These are phyloP conservation scores for Lanmaoa rubissima DNA, from an alignment of 768 basidiomycete genomes.

Conservation along the genomic window DNA sequence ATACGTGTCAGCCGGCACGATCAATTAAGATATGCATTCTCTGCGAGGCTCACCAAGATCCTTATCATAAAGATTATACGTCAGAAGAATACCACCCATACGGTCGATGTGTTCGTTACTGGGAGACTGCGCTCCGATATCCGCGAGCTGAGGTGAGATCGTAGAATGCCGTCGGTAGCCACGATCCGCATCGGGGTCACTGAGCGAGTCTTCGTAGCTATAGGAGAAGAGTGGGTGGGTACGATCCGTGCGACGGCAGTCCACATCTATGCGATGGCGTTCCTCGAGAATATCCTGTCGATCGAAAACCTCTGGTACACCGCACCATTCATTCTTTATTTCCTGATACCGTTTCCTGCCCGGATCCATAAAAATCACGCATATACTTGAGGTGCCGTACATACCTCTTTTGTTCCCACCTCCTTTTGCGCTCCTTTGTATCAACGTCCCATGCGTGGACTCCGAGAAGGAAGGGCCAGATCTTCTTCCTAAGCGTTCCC, in stretches of 20 bases:
- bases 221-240: conserved; percentile 85
- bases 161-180: conserved; percentile 55
- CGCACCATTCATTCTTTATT: conserved; percentile 80
- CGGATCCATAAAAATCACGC: conserved; percentile 7
- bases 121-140: conserved; percentile 84
- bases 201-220: conserved; percentile 33
- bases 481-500: conserved; percentile 58
- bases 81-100: conserved; percentile 82
- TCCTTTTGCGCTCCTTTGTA: conserved; percentile 52
- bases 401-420: conserved; percentile 67
- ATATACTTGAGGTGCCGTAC: conserved; percentile 10
- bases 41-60: conserved; percentile 63
- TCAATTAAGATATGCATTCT: neutral
- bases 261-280: conserved; percentile 93
- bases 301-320: conserved; percentile 77
- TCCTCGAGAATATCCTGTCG: conserved; percentile 82
- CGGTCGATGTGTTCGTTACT: conserved; percentile 90
- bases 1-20: conserved; percentile 13
- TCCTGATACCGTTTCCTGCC: conserved; percentile 66
- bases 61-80: conserved; percentile 88
- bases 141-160: conserved; percentile 70
- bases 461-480: conserved; percentile 91
- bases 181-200: conserved; percentile 54
- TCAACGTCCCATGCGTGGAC: conserved; percentile 81
- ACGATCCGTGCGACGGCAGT: conserved; percentile 94